These are phyloP conservation scores for Phytopythium kandeliae DNA, from an alignment of 352 stramenopile genomes.

Conservation along the genomic window DNA sequence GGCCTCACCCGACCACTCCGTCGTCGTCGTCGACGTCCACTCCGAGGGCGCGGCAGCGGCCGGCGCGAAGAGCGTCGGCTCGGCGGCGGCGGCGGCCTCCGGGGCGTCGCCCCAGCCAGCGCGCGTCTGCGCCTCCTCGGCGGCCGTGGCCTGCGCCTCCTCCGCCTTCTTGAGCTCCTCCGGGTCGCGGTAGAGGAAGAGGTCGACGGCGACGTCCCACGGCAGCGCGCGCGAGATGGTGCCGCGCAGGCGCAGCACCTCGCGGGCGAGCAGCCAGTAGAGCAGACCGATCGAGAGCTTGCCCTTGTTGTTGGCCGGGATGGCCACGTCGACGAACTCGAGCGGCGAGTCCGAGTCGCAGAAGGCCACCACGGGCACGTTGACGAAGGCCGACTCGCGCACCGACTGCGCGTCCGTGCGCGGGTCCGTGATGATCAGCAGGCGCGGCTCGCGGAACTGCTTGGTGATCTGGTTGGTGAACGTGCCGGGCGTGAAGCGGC, in stretches of 20 bases:
- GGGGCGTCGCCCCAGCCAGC: conserved; percentile 69
- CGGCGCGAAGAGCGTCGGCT: conserved; percentile 52
- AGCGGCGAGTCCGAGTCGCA: conserved; percentile 99
- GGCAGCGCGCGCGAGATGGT: conserved; percentile 91
- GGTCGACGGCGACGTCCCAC: conserved; percentile 99
- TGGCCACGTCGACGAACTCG: conserved; percentile 99
- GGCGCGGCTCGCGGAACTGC: conserved; percentile 99
- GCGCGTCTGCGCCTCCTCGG: conserved; percentile 58
- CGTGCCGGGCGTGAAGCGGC: conserved; percentile 99
- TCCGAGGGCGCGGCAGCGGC: conserved; percentile 44
- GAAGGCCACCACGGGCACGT: conserved; percentile 99
- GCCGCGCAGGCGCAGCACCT: conserved; percentile 97
- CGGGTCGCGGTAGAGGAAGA: conserved; percentile 99
- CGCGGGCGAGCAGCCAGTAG: conserved; percentile 99
- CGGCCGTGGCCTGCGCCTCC: conserved; percentile 91
- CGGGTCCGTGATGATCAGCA: conserved; percentile 99
- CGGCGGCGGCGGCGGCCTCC: conserved; percentile 41
- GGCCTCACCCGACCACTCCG: conserved; percentile 80
- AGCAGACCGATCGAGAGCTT: conserved; percentile 99
- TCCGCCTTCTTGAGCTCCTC: conserved; percentile 99
- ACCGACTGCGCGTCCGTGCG: conserved; percentile 97
- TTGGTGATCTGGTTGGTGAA: conserved; percentile 99
- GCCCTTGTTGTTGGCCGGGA: conserved; percentile 99
- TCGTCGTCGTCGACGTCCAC: conserved; percentile 56
- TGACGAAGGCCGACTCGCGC: conserved; percentile 98